A percentile compares a stretch with the other conserved stretches of the same genome.
phyloP scores from a whole-genome alignment of 306 rosid species.

The Coriaria nepalensis region DNA sequence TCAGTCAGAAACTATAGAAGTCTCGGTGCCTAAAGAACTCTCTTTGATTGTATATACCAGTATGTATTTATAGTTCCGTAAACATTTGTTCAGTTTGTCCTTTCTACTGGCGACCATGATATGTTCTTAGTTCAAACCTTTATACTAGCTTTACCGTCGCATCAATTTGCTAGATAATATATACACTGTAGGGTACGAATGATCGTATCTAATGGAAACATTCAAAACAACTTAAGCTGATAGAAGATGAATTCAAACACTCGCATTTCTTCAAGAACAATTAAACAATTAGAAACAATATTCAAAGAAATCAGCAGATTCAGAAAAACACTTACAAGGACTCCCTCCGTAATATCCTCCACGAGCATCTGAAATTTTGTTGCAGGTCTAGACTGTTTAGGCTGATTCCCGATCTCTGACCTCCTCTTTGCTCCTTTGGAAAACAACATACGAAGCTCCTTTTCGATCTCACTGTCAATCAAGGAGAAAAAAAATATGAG shows the following conservation, averaged over 20 bases:
- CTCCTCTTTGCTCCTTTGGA: slow-evolving; percentile 64
- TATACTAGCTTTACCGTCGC: too few relatives aligned
- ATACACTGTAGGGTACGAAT: too few relatives aligned
- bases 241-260: too few relatives aligned
- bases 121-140: too few relatives aligned
- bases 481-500: slow-evolving; percentile 2
- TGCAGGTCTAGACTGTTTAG: slow-evolving; percentile 50
- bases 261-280: background rate
- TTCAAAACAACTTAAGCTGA: too few relatives aligned
- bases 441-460: slow-evolving; percentile 79
- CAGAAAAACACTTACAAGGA: slow-evolving; percentile 45
- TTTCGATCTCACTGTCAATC: slow-evolving; percentile 75
- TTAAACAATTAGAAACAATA: background rate
- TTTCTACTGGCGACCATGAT: too few relatives aligned
- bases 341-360: slow-evolving; percentile 94
- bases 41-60: too few relatives aligned
- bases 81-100: too few relatives aligned
- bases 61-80: too few relatives aligned
- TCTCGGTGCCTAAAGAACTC: too few relatives aligned
- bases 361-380: slow-evolving; percentile 87
- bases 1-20: background rate
- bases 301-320: background rate
- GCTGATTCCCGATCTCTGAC: slow-evolving; percentile 53
- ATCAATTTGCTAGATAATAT: too few relatives aligned
- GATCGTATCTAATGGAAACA: too few relatives aligned